Evolutionary conservation across 2,329 filamentous ascomycete genomes (phyloP).

Genomic region (Neonectria coccinea): DNA sequence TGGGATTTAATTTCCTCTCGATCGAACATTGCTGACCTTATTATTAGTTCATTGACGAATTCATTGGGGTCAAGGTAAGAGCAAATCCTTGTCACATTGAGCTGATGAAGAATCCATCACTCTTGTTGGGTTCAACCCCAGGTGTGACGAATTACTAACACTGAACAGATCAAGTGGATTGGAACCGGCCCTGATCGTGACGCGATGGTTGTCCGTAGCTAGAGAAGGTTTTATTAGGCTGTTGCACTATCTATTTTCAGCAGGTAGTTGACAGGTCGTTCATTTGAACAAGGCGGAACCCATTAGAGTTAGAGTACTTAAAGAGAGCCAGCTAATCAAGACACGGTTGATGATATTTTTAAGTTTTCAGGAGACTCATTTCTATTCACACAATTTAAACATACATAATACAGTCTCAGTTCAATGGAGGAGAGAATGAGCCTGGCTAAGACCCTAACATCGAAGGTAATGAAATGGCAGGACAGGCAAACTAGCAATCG

Average conservation of each 20-base stretch:
- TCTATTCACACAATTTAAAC: not conserved
- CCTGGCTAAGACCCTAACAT: not conserved
- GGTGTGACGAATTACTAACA: conserved; percentile 29
- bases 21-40: conserved; percentile 31
- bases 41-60: conserved; percentile 70
- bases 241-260: not conserved
- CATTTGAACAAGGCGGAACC: too few relatives aligned
- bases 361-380: not conserved
- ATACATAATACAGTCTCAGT: not conserved
- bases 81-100: conserved; percentile 24
- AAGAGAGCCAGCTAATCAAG: not conserved
- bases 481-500: not conserved
- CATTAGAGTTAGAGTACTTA: not conserved
- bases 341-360: not conserved
- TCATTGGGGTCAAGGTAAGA: conserved; percentile 66
- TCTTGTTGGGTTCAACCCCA: not conserved
- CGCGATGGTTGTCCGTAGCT: conserved; percentile 64
- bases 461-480: not conserved
- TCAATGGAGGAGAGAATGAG: not conserved
- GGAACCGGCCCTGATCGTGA: conserved; percentile 76
- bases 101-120: not conserved
- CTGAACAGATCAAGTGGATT: conserved; percentile 66
- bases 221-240: not conserved
- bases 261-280: not conserved
- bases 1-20: conserved; percentile 4